These are phyloP conservation scores for Candida rishiriensis DNA, from an alignment of 805 yeast species.

Conservation along the genomic window DNA sequence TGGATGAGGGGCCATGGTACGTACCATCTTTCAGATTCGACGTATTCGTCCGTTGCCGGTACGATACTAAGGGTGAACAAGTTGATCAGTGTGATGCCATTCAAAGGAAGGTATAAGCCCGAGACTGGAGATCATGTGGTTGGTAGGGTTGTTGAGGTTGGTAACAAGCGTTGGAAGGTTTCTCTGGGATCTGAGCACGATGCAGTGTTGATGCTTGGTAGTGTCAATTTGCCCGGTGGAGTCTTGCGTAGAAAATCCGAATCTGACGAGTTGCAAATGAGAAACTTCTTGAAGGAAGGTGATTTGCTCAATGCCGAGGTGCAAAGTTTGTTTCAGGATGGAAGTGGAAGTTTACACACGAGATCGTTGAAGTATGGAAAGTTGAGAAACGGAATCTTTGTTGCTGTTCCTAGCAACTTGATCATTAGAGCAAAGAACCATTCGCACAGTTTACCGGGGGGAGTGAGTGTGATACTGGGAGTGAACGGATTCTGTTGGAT, in stretches of 20 bases:
- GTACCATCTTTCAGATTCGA: constrained; percentile 65
- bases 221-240: constrained; percentile 97
- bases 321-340: constrained; percentile 83
- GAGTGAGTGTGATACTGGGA: constrained; percentile 83
- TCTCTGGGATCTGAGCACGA: constrained; percentile 94
- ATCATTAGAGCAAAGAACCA: constrained; percentile 85
- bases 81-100: constrained; percentile 77
- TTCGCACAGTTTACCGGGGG: constrained; percentile 88
- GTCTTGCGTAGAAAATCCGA: constrained; percentile 90
- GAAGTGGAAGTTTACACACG: constrained; percentile 91
- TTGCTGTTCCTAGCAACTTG: constrained; percentile 76
- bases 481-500: constrained; percentile 96
- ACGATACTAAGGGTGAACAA: constrained; percentile 81
- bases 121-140: constrained; percentile 96
- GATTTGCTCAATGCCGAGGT: constrained; percentile 95
- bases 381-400: constrained; percentile 82
- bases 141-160: constrained; percentile 92
- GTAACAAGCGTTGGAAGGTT: constrained; percentile 92
- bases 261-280: constrained; percentile 94
- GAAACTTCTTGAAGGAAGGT: constrained; percentile 90
- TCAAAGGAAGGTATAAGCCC: constrained; percentile 83
- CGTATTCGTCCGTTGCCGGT: constrained; percentile 93
- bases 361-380: constrained; percentile 95
- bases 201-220: constrained; percentile 88
- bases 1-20: constrained; percentile 99